Evolutionary conservation across 1,284 basidiomycete species (phyloP), one percentile per base, ranked within the genome.

Genomic region (Termitomyces sp.): DNA sequence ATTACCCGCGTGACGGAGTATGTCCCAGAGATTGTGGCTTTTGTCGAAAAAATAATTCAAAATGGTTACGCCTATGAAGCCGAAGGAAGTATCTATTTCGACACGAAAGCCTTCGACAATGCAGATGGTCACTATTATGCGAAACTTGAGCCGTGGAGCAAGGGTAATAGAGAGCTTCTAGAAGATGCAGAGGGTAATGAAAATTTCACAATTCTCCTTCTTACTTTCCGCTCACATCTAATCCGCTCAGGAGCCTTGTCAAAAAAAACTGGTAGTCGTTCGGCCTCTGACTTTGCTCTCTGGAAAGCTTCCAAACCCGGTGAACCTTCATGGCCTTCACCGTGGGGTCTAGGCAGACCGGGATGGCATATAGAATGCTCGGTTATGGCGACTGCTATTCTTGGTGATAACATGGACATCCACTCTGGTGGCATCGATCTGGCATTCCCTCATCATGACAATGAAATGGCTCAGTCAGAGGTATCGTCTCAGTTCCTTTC

Each of bases 291-390:
- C 73, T 99, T 99, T 71, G 97, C 97, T 5, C 75, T 99, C 11
- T 99, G 97, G 97, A 99, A 99, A 72, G 85, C 91, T 3, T 93
- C 93, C 30, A 97, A 97, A 72, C 85, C 93, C 1, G 97, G 97
- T n/a, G 97, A 99, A 70, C 97, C 97, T 1, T 87, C 87, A 2
- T 99, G 97, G 97, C 83, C 87, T 0, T 97, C 94, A 8, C 88
- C 93, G 5, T 99, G 97, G 97, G 97, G 97, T 26, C 76, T 79
- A 35, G 97, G 97, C n/a, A 81, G 97, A 51, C 97, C 97, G 1
- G 97, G 97, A 9, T 99, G 97, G 97, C 97, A 99, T 68, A 99
- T 99, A 54, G 97, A 99, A 69, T 99, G 97, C 74, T 96, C 93
- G 9, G 97, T 98, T 42, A 99, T 99, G 97, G 96, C 95, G 13